Conservation (phyloP, 2,329 filamentous ascomycete species). For the Fusarium sororula region DNA sequence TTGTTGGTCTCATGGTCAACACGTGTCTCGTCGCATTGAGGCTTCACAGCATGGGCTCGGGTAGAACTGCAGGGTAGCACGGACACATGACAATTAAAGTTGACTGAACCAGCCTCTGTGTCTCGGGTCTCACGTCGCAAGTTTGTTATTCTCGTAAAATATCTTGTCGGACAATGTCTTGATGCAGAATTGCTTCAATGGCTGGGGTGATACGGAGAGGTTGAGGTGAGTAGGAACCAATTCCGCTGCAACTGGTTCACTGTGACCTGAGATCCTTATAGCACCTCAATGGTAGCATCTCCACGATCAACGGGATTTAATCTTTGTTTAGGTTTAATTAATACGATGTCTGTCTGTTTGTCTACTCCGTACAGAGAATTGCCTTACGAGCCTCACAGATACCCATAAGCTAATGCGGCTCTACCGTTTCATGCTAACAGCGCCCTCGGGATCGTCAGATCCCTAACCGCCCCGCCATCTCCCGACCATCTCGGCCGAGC, state of each 20-base stretch:
- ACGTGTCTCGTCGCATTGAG: not conserved
- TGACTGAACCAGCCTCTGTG: not conserved
- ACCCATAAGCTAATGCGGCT: not conserved
- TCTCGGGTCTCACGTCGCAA: not conserved
- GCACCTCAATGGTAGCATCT: too few relatives aligned
- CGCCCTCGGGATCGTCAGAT: not conserved
- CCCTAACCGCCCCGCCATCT: not conserved
- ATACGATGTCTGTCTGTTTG: rapidly evolving
- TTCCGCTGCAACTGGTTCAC: rapidly evolving
- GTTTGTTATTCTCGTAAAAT: not conserved
- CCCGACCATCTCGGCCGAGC: not conserved
- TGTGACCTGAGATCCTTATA: too few relatives aligned
- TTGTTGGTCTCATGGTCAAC: not conserved
- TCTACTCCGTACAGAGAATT: not conserved
- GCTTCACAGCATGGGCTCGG: not conserved
- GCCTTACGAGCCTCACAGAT: not conserved
- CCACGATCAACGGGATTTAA: not conserved
- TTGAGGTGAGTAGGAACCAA: rapidly evolving
- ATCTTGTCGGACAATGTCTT: not conserved
- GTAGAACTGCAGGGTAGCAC: not conserved
- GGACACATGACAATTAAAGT: not conserved
- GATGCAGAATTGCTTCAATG: too few relatives aligned
- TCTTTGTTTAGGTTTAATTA: rapidly evolving
- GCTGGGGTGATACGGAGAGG: not conserved
- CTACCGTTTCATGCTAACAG: not conserved